Conservation (phyloP, 1,139 yeast genomes). For the Geotrichum histeridarum region DNA sequence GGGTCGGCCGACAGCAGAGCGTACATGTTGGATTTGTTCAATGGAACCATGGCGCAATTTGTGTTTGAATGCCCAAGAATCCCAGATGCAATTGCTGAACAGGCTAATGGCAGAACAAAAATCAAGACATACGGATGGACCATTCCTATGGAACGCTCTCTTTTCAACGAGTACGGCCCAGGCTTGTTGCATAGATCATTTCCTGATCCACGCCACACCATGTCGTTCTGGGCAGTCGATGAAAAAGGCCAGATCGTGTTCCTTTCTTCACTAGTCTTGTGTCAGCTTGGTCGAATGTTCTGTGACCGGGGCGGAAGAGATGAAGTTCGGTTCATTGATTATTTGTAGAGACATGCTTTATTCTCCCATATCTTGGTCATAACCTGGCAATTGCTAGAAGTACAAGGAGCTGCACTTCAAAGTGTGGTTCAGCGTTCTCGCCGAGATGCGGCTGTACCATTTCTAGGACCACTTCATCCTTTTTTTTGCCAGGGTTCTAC, state of each 20-base stretch:
- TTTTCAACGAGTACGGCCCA: constrained; percentile 8
- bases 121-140: background rate
- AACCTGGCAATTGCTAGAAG: too few relatives aligned
- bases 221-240: constrained; percentile 9
- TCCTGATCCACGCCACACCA: constrained; percentile 4
- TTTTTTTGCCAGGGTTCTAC: too few relatives aligned
- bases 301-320: constrained; percentile 1
- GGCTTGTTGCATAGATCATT: background rate
- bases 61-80: background rate
- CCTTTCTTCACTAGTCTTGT: constrained; percentile 2
- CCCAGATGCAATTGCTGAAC: background rate
- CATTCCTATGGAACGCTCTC: constrained; percentile 1
- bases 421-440: too few relatives aligned
- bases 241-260: constrained; percentile 6
- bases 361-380: too few relatives aligned
- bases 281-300: constrained; percentile 9
- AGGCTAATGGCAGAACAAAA: background rate
- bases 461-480: too few relatives aligned
- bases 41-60: constrained; percentile 1
- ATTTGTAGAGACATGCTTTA: background rate
- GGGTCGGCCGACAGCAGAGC: background rate
- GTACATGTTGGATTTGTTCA: constrained; percentile 2
- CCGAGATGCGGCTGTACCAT: too few relatives aligned
- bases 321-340: constrained; percentile 8
- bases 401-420: too few relatives aligned